Evolutionary conservation across 139 green algal genomes (phyloP).

Genomic region (Tetraselmis striata): DNA sequence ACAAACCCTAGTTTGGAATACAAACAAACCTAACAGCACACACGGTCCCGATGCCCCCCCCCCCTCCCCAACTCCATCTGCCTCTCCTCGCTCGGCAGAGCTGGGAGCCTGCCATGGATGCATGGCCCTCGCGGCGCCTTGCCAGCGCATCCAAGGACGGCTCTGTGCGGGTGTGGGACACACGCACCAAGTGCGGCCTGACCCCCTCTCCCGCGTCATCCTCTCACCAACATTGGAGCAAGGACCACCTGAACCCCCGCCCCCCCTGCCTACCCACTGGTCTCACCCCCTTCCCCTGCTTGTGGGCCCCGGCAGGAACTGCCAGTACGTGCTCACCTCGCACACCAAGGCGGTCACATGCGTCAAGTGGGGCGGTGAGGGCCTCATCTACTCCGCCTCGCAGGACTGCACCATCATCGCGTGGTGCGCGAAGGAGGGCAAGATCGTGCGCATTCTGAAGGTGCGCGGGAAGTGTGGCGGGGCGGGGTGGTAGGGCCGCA

Average conservation of each 20-base stretch:
- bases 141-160: conserved; percentile 74
- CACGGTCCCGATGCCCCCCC: too few species aligned
- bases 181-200: conserved; percentile 15
- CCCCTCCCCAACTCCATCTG: not conserved
- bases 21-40: too few species aligned
- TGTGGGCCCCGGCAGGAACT: conserved; percentile 28
- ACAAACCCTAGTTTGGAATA: too few species aligned
- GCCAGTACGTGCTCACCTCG: conserved; percentile 43
- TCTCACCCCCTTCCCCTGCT: too few species aligned
- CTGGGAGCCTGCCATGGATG: conserved; percentile 90
- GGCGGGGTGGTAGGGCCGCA: too few species aligned
- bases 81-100: conserved; percentile 27
- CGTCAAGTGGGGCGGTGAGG: conserved; percentile 90
- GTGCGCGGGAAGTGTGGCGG: too few species aligned
- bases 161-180: conserved; percentile 59
- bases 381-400: conserved; percentile 78
- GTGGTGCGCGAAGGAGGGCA: conserved; percentile 77
- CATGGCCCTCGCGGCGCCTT: conserved; percentile 64
- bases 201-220: too few species aligned
- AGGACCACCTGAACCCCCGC: not conserved
- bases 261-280: not conserved
- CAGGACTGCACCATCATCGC: conserved; percentile 83
- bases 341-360: conserved; percentile 70
- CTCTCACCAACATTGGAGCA: too few species aligned
- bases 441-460: conserved; percentile 67